A percentile compares a stretch with the other conserved stretches of the same genome.
phyloP scores from a whole-genome alignment of 140 eudicot species.

The Senecio squalidus region DNA sequence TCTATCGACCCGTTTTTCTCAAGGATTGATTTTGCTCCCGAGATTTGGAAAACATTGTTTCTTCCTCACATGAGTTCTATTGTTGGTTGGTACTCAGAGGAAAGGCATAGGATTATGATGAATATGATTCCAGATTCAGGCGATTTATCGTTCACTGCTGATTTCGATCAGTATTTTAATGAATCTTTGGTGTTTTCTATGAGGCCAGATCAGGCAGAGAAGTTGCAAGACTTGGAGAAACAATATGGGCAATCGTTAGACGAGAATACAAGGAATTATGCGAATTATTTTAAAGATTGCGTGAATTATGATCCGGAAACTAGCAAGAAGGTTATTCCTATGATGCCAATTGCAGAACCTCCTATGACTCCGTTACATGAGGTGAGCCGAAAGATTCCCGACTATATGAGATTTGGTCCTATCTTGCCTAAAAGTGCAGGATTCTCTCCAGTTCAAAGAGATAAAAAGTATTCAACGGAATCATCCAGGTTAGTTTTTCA shows the following conservation, averaged over 20 bases:
- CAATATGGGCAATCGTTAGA: constrained; percentile 73
- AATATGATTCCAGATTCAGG: constrained; percentile 68
- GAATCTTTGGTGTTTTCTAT: constrained; percentile 71
- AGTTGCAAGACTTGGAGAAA: constrained; percentile 55
- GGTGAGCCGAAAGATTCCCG: constrained; percentile 66
- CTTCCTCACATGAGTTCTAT: constrained; percentile 80
- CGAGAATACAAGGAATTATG: constrained; percentile 67
- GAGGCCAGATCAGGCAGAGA: constrained; percentile 89
- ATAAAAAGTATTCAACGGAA: constrained; percentile 36
- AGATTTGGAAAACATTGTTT: constrained; percentile 69
- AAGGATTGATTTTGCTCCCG: constrained; percentile 85
- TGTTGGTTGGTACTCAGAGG: constrained; percentile 82
- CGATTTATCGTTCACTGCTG: constrained; percentile 69
- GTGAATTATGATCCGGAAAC: constrained; percentile 47
- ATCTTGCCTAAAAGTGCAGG: constrained; percentile 86
- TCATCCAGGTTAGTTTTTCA: constrained; percentile 47
- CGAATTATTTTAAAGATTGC: constrained; percentile 70
- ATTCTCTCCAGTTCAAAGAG: constrained; percentile 49
- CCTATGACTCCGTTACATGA: constrained; percentile 89
- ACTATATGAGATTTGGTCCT: constrained; percentile 76
- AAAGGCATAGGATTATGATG: constrained; percentile 75
- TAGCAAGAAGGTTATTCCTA: constrained; percentile 50
- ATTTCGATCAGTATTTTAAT: constrained; percentile 65
- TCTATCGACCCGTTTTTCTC: constrained; percentile 70
- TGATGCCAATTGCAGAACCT: constrained; percentile 84